Percentiles rank a stretch among this genome's conserved stretches.
These are phyloP conservation scores for Cyberlindnera misumaiensis DNA, from an alignment of 805 yeast species.

Conservation along the genomic window DNA sequence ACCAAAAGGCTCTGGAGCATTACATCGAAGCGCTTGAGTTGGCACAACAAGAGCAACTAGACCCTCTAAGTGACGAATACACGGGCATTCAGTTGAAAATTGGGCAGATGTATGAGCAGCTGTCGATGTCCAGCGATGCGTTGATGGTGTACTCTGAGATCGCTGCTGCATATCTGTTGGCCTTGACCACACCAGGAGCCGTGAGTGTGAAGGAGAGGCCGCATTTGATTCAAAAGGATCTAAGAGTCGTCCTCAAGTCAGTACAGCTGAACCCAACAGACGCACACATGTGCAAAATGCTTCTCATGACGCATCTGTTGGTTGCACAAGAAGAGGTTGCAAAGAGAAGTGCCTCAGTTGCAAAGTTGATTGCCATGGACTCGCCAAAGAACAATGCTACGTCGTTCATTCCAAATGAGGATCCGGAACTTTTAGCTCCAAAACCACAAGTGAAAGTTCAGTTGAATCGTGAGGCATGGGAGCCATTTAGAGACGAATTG, in stretches of 20 bases:
- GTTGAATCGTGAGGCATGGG: slow-evolving; percentile 51
- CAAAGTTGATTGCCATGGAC: slow-evolving; percentile 26
- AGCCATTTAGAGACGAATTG: slow-evolving; percentile 69
- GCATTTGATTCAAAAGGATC: slow-evolving; percentile 60
- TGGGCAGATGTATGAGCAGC: slow-evolving; percentile 78
- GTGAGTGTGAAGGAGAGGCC: slow-evolving; percentile 33
- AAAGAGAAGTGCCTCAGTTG: slow-evolving; percentile 29
- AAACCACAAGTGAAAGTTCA: slow-evolving; percentile 20
- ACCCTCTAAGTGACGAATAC: slow-evolving; percentile 65
- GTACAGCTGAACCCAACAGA: slow-evolving; percentile 47
- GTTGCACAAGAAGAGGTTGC: slow-evolving; percentile 63
- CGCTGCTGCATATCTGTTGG: slow-evolving; percentile 49
- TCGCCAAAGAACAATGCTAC: slow-evolving; percentile 2
- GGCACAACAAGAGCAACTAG: slow-evolving; percentile 49
- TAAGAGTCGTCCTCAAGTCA: slow-evolving; percentile 61
- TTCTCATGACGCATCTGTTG: slow-evolving; percentile 54
- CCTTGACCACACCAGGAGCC: slow-evolving; percentile 36
- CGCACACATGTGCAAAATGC: slow-evolving; percentile 45
- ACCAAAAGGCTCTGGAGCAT: slow-evolving; percentile 56
- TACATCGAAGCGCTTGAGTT: slow-evolving; percentile 70
- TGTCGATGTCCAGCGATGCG: slow-evolving; percentile 59
- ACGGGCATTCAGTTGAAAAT: slow-evolving; percentile 86
- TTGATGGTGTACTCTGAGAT: slow-evolving; percentile 60
- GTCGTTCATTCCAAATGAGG: neutral
- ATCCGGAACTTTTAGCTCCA: neutral